These are phyloP conservation scores for Hypomontagnella submonticulosa DNA, from an alignment of 495 filamentous ascomycete genomes.

Conservation along the genomic window DNA sequence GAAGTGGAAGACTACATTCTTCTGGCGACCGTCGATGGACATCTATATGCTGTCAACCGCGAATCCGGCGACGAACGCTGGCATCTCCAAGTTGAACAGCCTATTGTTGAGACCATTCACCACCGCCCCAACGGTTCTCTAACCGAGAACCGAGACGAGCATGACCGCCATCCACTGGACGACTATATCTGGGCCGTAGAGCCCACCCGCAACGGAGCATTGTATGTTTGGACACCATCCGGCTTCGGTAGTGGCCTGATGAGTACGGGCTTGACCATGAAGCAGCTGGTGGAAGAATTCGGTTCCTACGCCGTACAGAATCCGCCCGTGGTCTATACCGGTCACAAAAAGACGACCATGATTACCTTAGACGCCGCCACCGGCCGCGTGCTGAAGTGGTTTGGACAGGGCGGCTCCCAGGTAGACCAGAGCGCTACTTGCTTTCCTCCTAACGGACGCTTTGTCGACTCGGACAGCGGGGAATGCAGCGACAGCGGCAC, in stretches of 20 bases:
- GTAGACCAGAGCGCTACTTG: constrained; percentile 66
- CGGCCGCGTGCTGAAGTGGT: constrained; percentile 72
- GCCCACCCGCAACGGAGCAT: constrained; percentile 83
- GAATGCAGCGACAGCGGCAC: constrained; percentile 78
- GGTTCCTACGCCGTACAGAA: constrained; percentile 74
- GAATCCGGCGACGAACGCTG: constrained; percentile 84
- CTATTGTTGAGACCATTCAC: constrained; percentile 91
- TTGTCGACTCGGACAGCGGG: constrained; percentile 65
- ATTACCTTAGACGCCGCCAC: constrained; percentile 88
- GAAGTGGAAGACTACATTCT: constrained; percentile 99
- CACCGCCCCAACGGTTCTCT: constrained; percentile 75
- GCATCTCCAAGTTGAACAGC: constrained; percentile 82
- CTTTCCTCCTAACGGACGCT: constrained; percentile 68
- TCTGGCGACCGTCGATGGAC: constrained; percentile 98
- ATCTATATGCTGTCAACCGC: constrained; percentile 90
- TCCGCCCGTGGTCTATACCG: constrained; percentile 84
- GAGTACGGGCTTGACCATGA: constrained; percentile 86
- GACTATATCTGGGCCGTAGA: constrained; percentile 97
- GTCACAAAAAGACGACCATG: constrained; percentile 87
- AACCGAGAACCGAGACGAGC: constrained; percentile 58
- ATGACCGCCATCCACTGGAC: constrained; percentile 71
- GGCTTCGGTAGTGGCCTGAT: constrained; percentile 75
- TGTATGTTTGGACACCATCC: constrained; percentile 87
- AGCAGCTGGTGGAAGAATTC: constrained; percentile 80
- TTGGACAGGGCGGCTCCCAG: constrained; percentile 56